Percentiles rank a stretch among this genome's conserved stretches.
Conservation (phyloP, 139 green algal genomes). For the Micractinium conductrix region DNA sequence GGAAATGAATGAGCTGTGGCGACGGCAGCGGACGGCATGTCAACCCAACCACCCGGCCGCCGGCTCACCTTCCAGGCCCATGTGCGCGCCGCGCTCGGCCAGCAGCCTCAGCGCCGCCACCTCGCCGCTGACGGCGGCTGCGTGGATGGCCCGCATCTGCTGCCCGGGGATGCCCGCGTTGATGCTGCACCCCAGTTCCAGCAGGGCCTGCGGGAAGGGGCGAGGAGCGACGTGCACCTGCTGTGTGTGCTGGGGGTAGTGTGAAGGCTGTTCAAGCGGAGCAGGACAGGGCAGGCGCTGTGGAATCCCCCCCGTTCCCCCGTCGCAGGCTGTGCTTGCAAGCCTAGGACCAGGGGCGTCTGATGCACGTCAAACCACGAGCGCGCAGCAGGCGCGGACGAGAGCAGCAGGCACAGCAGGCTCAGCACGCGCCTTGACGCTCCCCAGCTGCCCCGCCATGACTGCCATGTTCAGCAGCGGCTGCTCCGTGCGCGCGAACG, state of each 20-base stretch:
- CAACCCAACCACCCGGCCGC: too few species aligned
- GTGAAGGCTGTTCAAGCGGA: background rate
- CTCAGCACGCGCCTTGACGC: background rate
- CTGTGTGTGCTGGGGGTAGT: background rate
- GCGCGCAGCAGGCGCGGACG: background rate
- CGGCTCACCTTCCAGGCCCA: background rate
- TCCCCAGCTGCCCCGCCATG: too few species aligned
- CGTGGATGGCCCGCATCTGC: background rate
- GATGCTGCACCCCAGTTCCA: background rate
- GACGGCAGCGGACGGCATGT: too few species aligned
- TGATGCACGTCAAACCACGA: background rate
- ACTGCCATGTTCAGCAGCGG: background rate
- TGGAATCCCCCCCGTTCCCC: background rate
- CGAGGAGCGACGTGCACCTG: background rate
- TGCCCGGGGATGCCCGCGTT: background rate
- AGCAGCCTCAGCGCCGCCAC: background rate
- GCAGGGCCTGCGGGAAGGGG: background rate
- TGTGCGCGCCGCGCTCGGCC: background rate
- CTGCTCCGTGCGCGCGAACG: too few species aligned
- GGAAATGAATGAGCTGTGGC: too few species aligned
- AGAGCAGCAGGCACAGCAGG: background rate
- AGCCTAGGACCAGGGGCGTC: background rate
- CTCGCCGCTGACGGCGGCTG: background rate
- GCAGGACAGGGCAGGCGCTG: background rate
- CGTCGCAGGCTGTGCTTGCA: background rate